Percentiles rank a stretch among this genome's conserved stretches.
phyloP scores from a whole-genome alignment of 2,329 filamentous ascomycete genomes.

The Fusarium nodosum region DNA sequence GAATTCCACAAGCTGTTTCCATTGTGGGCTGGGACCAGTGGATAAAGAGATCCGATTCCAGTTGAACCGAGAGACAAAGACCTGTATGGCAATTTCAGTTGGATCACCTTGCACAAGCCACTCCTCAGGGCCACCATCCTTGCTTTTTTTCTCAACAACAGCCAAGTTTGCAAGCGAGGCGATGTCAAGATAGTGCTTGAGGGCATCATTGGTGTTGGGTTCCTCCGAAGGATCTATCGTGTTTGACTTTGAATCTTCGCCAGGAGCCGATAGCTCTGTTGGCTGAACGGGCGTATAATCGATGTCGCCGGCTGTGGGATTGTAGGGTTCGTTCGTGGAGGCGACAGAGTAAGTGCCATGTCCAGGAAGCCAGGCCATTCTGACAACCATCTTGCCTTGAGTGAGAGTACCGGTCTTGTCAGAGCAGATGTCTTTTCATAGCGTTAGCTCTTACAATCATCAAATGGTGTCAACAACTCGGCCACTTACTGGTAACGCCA shows the following conservation, averaged over 20 bases:
- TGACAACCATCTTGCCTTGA: slow-evolving; percentile 52
- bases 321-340: slow-evolving; percentile 50
- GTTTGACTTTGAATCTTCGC: slow-evolving; percentile 48
- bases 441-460: not conserved
- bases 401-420: slow-evolving; percentile 56
- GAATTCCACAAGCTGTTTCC: slow-evolving; percentile 74
- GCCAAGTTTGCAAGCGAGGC: slow-evolving; percentile 76
- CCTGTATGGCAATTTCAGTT: slow-evolving; percentile 78
- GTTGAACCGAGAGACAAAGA: slow-evolving; percentile 77
- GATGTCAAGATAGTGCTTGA: slow-evolving; percentile 72
- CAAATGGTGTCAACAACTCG: not conserved
- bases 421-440: slow-evolving; percentile 50
- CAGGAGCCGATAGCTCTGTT: slow-evolving; percentile 34
- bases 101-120: slow-evolving; percentile 77
- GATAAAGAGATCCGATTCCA: slow-evolving; percentile 69
- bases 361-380: slow-evolving; percentile 52
- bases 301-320: slow-evolving; percentile 43
- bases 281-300: slow-evolving; percentile 37
- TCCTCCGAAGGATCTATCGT: slow-evolving; percentile 49
- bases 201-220: slow-evolving; percentile 58
- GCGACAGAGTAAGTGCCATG: slow-evolving; percentile 50
- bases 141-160: slow-evolving; percentile 63
- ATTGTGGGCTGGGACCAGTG: slow-evolving; percentile 62
- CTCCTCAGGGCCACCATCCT: slow-evolving; percentile 56
- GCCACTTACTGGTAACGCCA: slow-evolving; percentile 61